These are phyloP conservation scores for Umbellularia californica DNA, from an alignment of 164 flowering plant genomes.

Conservation along the genomic window DNA sequence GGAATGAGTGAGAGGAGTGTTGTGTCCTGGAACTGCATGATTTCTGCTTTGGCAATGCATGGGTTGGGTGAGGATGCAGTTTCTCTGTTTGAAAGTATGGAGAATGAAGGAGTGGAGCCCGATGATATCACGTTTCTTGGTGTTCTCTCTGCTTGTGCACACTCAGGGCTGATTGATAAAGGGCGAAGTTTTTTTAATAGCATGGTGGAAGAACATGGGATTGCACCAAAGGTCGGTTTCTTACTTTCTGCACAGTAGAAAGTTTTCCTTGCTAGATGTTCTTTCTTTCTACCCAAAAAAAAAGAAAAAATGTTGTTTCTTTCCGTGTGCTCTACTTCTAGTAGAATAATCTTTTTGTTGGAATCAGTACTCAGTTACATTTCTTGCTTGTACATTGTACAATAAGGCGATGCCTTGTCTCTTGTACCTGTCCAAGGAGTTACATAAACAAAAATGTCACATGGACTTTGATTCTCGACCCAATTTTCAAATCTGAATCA, in stretches of 20 bases:
- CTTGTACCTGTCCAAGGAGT: too few relatives aligned
- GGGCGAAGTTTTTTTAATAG: slow-evolving; percentile 21
- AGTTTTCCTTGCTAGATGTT: too few relatives aligned
- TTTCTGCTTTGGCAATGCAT: slow-evolving; percentile 45
- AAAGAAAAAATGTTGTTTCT: too few relatives aligned
- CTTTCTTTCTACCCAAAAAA: not conserved
- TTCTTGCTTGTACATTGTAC: not conserved
- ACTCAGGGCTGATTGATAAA: slow-evolving; percentile 25
- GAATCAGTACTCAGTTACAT: not conserved
- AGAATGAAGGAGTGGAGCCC: slow-evolving; percentile 36
- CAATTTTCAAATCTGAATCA: too few relatives aligned
- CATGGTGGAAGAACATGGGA: slow-evolving; percentile 22
- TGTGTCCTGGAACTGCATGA: slow-evolving; percentile 45
- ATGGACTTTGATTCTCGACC: too few relatives aligned
- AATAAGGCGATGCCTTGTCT: too few relatives aligned
- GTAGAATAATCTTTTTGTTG: not conserved
- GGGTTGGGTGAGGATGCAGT: slow-evolving; percentile 50
- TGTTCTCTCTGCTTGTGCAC: slow-evolving; percentile 40
- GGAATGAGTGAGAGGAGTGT: slow-evolving; percentile 23
- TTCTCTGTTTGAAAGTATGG: slow-evolving; percentile 30
- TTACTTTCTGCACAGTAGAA: not conserved
- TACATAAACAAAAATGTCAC: too few relatives aligned
- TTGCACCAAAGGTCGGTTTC: slow-evolving; percentile 18
- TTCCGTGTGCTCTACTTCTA: not conserved
- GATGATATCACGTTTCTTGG: slow-evolving; percentile 41